Evolutionary conservation across 352 stramenopile genomes (phyloP), one percentile per base, ranked within the genome.

Genomic region (Phytopythium vexans): DNA sequence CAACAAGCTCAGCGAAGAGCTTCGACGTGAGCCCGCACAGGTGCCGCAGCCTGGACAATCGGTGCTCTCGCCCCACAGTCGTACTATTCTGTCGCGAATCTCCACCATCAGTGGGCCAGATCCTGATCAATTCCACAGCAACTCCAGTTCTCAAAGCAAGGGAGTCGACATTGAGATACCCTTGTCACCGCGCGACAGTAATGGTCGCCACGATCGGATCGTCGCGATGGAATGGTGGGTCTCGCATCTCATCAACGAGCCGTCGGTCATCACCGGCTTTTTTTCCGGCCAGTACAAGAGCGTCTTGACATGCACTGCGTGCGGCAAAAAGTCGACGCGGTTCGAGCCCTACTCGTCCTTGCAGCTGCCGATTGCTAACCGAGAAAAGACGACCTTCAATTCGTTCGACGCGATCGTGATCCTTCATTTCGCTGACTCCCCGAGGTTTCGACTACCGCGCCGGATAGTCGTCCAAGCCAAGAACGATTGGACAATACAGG

Each of bases 251-350:
- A 78, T 96, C 42, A 61, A 92, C 41, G 96, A 99, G 56, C 82
- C 97, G 31, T 98, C 87, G 10, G 90, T 99, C 14, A 86, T 99
- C 45, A 96, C 97, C 2, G 87, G 89, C 14, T 73, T 99, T 1
- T 99, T 99, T 58, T 94, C 80, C 11, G 97, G 97, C 0, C 97
- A 99, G 70, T 99, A 98, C 70, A 98, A 98, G 67, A 97, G 86
- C 58, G 70, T 92, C 11, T 62, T 98, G 10, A 89, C 72, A 12
- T 99, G 97, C 58, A 67, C 73, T 31, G 64, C 52, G 1, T 99
- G 97, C 70, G 82, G 78, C 6, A 89, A 96, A 43, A 77, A 65
- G 8, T 92, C 74, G 4, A 68, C 80, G 10, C 75, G 86, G 4
- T 97, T 95, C 53, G 91, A 97, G 33, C 77, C 86, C 3, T 97